Base-by-base conservation (phyloP, 306 rosid species). In the Oxytropis ochrocephala region DNA sequence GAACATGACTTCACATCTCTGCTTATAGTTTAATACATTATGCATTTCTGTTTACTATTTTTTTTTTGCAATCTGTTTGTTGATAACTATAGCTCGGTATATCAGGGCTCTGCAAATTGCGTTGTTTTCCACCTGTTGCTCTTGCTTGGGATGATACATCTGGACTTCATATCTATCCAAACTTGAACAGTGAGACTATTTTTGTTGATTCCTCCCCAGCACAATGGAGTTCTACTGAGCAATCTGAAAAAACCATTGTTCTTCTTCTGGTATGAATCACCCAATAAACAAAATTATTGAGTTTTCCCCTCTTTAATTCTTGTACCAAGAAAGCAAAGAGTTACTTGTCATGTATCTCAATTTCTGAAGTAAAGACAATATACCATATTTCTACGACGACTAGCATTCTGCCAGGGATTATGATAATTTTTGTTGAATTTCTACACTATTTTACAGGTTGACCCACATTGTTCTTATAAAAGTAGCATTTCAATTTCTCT, bases 61-160 rank as follows among this genome's bases (percentile, higher is more conserved):
- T 63, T 29, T 62, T 59, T 56, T 67, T 65, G 54, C 78, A 33
- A 47, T 63, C 67, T 75, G 44, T 78, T 65, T 52, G 38, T 54
- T 69, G 67, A 62, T 78, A 51, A 53, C 69, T 64, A 78, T 67
- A 73, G 75, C 72, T 61, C 52, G 48, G 24, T 78, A 58, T 83
- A 81, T 70, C 80, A 95, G 99, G 85, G 84, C 91, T 95, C 41
- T 95, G 99, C 74, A 87, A 89, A 80, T 80, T 91, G 76, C 96
- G 97, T 18, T 95, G 99, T 85, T 95, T 95, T 72, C 99, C 99
- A 27, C 97, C 99, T 69, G 85, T 87, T 64, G 99, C 96, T 48
- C 85, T 95, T 36, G 97, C 90, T 64, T 95, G 97, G 97, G 99
- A 95, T 83, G 86, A 82, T n/a, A 84, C 76, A 67, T 81, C 96